A percentile compares a stretch with the other conserved stretches of the same genome.
Conservation (phyloP, 1,284 basidiomycete species). For the Cerrena zonata region DNA sequence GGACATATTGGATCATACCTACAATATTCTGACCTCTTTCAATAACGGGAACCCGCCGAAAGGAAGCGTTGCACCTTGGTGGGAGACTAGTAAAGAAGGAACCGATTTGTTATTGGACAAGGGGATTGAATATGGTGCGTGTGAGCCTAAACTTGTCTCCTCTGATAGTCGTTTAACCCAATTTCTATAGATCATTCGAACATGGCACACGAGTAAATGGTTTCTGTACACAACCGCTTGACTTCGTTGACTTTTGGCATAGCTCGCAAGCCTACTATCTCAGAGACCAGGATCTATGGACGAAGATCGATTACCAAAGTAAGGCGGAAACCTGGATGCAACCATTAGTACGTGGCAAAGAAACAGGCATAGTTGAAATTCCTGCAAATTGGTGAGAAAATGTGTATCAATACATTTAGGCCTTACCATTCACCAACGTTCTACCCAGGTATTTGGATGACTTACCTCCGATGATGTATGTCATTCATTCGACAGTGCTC, state of each 20-base stretch:
- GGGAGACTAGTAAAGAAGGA: conserved; percentile 71
- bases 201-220: conserved; percentile 55
- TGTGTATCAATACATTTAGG: background rate
- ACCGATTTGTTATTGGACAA: conserved; percentile 65
- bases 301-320: conserved; percentile 64
- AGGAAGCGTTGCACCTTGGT: conserved; percentile 72
- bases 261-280: conserved; percentile 72
- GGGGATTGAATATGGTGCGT: conserved; percentile 67
- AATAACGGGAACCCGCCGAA: conserved; percentile 63
- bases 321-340: conserved; percentile 72
- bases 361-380: conserved; percentile 68
- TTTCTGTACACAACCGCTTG: conserved; percentile 7
- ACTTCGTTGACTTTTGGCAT: too few species aligned
- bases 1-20: conserved; percentile 68
- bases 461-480: conserved; percentile 65
- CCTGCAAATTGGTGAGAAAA: conserved; percentile 60
- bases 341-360: conserved; percentile 59
- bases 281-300: conserved; percentile 67
- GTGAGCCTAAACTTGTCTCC: background rate
- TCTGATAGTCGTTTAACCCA: background rate
- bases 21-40: conserved; percentile 62
- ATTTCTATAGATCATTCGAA: conserved; percentile 54
- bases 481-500: background rate
- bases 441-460: conserved; percentile 57
- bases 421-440: background rate